Conservation (phyloP, 352 stramenopile genomes). For the Detonula confervacea region DNA sequence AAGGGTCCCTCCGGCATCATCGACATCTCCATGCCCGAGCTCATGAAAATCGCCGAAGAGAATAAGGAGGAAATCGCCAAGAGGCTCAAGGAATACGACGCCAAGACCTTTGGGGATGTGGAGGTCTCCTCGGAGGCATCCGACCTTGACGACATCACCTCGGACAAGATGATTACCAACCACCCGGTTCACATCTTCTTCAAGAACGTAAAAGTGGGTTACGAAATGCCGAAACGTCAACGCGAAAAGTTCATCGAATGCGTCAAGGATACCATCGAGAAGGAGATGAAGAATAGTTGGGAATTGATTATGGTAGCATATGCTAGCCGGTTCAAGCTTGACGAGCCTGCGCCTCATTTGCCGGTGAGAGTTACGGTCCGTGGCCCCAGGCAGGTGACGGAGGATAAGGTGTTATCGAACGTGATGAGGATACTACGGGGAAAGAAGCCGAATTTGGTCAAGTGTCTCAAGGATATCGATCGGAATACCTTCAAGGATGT, state of each 20-base stretch:
- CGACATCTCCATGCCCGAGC: background rate
- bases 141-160: background rate
- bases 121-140: background rate
- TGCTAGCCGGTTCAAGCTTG: background rate
- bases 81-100: background rate
- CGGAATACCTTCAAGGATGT: constrained; percentile 10
- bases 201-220: background rate
- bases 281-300: background rate
- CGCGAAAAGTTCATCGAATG: background rate
- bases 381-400: too few species aligned
- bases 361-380: background rate
- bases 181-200: background rate
- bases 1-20: background rate
- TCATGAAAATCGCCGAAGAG: background rate
- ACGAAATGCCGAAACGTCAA: background rate
- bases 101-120: background rate
- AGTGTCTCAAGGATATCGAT: background rate
- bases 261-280: background rate
- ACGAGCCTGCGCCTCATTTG: background rate
- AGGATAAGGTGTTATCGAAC: too few species aligned
- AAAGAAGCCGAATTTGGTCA: too few species aligned
- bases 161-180: background rate
- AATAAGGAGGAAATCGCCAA: background rate
- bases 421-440: too few species aligned
- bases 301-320: background rate